Evolutionary conservation across 345 rosid species (phyloP).

Genomic region (Eucalyptus albens): DNA sequence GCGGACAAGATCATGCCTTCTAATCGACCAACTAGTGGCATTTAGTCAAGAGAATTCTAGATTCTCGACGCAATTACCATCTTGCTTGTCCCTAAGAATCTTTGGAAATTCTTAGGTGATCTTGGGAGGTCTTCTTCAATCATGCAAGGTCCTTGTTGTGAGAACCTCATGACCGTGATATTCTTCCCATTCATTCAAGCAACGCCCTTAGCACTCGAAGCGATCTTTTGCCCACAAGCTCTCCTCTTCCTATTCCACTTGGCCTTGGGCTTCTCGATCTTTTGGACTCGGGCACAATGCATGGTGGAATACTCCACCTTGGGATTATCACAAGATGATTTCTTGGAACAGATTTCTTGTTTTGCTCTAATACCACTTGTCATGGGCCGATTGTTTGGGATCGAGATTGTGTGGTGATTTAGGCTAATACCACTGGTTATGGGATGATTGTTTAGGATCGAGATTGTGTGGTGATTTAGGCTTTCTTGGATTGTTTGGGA

Average conservation of each 20-base stretch:
- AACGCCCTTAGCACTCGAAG: not conserved
- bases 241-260: not conserved
- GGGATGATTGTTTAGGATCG: rapidly evolving
- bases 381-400: rapidly evolving
- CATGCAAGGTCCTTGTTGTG: not conserved
- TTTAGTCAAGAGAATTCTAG: not conserved
- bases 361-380: rapidly evolving
- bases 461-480: rapidly evolving
- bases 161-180: rapidly evolving
- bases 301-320: not conserved
- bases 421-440: rapidly evolving
- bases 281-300: not conserved
- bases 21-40: not conserved
- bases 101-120: not conserved
- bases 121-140: not conserved
- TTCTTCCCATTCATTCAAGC: not conserved
- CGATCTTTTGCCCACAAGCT: not conserved
- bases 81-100: too few relatives aligned
- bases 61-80: not conserved
- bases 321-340: too few relatives aligned
- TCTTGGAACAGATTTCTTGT: too few relatives aligned
- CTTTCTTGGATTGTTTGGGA: too few relatives aligned
- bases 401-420: rapidly evolving
- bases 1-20: too few relatives aligned
- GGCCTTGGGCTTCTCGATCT: not conserved